These are phyloP conservation scores for Trichocladium uniseriatum DNA, from an alignment of 495 filamentous ascomycete genomes.

Conservation along the genomic window DNA sequence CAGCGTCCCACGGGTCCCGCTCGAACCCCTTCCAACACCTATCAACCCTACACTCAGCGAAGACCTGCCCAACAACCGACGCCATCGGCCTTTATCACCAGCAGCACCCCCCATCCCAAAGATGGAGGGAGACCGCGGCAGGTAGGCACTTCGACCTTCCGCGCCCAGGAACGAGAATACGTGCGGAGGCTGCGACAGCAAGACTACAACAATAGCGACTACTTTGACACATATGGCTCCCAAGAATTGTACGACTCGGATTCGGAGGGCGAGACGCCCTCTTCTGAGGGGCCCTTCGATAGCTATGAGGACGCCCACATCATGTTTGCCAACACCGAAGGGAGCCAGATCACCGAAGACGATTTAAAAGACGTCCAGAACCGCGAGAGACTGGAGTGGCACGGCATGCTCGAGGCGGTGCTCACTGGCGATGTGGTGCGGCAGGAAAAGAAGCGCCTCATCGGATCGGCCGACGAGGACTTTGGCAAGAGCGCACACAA, in stretches of 20 bases:
- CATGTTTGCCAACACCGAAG: slow-evolving; percentile 74
- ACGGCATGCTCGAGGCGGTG: slow-evolving; percentile 92
- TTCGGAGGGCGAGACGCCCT: slow-evolving; percentile 74
- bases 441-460: slow-evolving; percentile 92
- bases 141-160: slow-evolving; percentile 57
- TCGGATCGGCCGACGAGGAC: slow-evolving; percentile 67
- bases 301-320: slow-evolving; percentile 87
- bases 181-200: slow-evolving; percentile 41
- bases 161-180: slow-evolving; percentile 41
- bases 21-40: slow-evolving; percentile 42
- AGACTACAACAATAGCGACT: slow-evolving; percentile 60
- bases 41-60: slow-evolving; percentile 36
- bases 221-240: slow-evolving; percentile 64
- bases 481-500: slow-evolving; percentile 62
- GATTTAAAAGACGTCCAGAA: slow-evolving; percentile 83
- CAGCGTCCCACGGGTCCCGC: slow-evolving; percentile 30
- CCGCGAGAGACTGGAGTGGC: slow-evolving; percentile 91
- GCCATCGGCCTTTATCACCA: slow-evolving; percentile 24
- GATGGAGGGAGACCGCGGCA: slow-evolving; percentile 75
- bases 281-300: slow-evolving; percentile 72
- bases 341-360: slow-evolving; percentile 77
- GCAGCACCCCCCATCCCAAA: slow-evolving; percentile 59
- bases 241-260: slow-evolving; percentile 70
- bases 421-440: slow-evolving; percentile 94
- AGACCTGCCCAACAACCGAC: slow-evolving; percentile 21